These are phyloP conservation scores for Pichia sp. DNA, from an alignment of 1,139 yeast genomes.

Conservation along the genomic window DNA sequence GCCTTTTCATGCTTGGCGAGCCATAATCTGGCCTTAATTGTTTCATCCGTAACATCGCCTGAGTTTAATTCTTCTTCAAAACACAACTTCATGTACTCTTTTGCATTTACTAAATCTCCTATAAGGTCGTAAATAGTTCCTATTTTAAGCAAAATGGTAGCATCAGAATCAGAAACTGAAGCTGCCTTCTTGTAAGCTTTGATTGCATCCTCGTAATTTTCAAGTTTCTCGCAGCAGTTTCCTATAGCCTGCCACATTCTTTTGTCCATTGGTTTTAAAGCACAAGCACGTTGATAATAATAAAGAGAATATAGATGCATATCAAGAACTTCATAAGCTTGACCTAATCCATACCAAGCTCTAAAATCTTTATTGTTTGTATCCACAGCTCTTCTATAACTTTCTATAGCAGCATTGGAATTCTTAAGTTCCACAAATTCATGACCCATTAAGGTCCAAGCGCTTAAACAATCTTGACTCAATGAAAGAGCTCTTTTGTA, in stretches of 20 bases:
- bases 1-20: slow-evolving; percentile 64
- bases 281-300: slow-evolving; percentile 87
- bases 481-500: slow-evolving; percentile 83
- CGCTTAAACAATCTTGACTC: slow-evolving; percentile 74
- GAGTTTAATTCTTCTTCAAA: slow-evolving; percentile 52
- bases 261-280: slow-evolving; percentile 80
- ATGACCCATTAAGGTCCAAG: slow-evolving; percentile 99
- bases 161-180: slow-evolving; percentile 38
- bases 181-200: slow-evolving; percentile 52
- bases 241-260: slow-evolving; percentile 98
- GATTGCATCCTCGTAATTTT: slow-evolving; percentile 58
- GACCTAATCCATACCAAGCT: slow-evolving; percentile 99
- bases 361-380: slow-evolving; percentile 84
- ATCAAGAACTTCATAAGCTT: slow-evolving; percentile 93
- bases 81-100: slow-evolving; percentile 64
- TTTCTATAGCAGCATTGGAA: slow-evolving; percentile 95
- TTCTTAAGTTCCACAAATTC: slow-evolving; percentile 95
- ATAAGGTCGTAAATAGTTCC: slow-evolving; percentile 61
- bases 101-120: slow-evolving; percentile 47
- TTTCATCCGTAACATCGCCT: slow-evolving; percentile 69
- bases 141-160: slow-evolving; percentile 53
- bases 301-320: slow-evolving; percentile 91
- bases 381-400: slow-evolving; percentile 88
- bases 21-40: slow-evolving; percentile 82
- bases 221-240: slow-evolving; percentile 77